These are phyloP conservation scores for Teratosphaeriaceae sp. DNA, from an alignment of 2,329 filamentous ascomycete genomes.

Conservation along the genomic window DNA sequence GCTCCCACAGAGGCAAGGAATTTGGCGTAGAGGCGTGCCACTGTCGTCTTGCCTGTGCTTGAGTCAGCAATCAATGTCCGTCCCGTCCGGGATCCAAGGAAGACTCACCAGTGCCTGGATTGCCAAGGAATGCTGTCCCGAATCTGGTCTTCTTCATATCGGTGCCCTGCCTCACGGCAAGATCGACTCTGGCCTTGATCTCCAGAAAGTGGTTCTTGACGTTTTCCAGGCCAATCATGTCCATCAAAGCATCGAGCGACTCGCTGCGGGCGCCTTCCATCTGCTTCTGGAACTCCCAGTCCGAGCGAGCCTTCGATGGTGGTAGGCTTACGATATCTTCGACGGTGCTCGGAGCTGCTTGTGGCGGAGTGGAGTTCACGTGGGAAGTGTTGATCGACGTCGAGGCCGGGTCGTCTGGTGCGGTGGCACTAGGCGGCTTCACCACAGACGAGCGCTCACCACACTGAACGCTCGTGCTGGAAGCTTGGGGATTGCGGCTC, in stretches of 20 bases:
- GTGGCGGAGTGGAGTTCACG: too few species aligned
- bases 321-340: too few species aligned
- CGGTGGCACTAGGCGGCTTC: too few species aligned
- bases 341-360: too few species aligned
- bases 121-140: conserved; percentile 59
- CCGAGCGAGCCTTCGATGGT: conserved; percentile 26
- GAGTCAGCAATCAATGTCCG: conserved; percentile 1
- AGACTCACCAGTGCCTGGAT: conserved; percentile 64
- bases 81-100: conserved; percentile 5
- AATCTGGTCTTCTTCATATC: conserved; percentile 54
- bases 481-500: too few species aligned
- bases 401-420: too few species aligned
- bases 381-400: too few species aligned
- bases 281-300: conserved; percentile 59
- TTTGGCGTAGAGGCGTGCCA: conserved; percentile 62
- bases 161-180: conserved; percentile 49
- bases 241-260: conserved; percentile 58
- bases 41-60: conserved; percentile 60
- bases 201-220: conserved; percentile 59
- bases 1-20: conserved; percentile 58
- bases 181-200: conserved; percentile 60
- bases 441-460: too few species aligned
- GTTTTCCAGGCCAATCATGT: conserved; percentile 62
- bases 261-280: conserved; percentile 45
- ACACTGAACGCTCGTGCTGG: too few species aligned